Base-by-base conservation (phyloP, 2,329 filamentous ascomycete genomes). In the Xylariaceae sp. region DNA sequence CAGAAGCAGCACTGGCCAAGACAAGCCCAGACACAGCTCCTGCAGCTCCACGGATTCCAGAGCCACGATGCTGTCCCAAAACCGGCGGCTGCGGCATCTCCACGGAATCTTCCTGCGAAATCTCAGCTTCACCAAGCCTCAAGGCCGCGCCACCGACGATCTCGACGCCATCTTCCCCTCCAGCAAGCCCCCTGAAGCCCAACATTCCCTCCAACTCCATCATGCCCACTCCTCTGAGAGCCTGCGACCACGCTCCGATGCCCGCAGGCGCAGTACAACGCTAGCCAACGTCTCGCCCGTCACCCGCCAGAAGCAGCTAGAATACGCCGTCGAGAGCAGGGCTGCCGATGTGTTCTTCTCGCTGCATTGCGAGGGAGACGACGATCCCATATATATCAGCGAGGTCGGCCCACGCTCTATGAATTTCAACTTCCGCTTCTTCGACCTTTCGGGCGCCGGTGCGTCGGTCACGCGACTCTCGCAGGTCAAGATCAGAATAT, bases 261-360 rank as follows among this genome's bases (percentile, higher is more conserved):
- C 69, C n/a, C 75, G 81, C 1, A 73, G 78, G 51, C 76, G 79
- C 39, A 83, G 82, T 69, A 75, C 80, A 35, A 80, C 75, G 50
- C 68, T 82, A n/a, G 76, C 76, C 55, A 75, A 76, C 49, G 73
- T 74, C 11, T 81, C 69, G 52, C 79, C 80, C 0, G 62, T 74
- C 2, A 75, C 77, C 30, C 74, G 91, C 57, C 92, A 96, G 77
- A 86, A 85, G 73, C 88, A 86, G 71, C 77, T 96, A 48, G 89
- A 94, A 72, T 81, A 87, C 65, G 82, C 90, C 6, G 84, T 89
- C 34, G 84, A 86, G 55, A 83, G 80, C 66, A 82, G 85, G 55
- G 86, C 94, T 74, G 90, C 88, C n/a, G 89, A 97, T 74, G 86
- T 88, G 13, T 97, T 96, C 80, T 94, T 96, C 73, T 89, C 90